Conservation (phyloP, 768 basidiomycete genomes). For the Trametes cingulata region DNA sequence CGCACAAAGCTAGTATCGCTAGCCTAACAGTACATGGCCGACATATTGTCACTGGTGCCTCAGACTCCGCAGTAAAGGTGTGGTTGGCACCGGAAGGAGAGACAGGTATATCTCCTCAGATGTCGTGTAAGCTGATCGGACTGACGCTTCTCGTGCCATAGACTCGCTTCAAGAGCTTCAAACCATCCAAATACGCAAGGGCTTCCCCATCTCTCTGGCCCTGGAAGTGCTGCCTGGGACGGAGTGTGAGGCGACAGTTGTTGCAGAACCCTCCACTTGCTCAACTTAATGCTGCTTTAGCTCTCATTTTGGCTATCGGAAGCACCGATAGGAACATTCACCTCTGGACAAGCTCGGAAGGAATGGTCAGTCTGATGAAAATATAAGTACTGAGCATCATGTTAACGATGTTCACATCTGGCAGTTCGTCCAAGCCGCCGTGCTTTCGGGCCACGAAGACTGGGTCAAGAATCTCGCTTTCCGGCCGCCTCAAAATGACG, state of each 20-base stretch:
- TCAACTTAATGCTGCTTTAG: slow-evolving; percentile 35
- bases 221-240: slow-evolving; percentile 65
- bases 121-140: no score
- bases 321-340: slow-evolving; percentile 81
- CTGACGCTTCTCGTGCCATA: neutral
- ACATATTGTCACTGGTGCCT: slow-evolving; percentile 73
- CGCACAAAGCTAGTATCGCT: slow-evolving; percentile 72
- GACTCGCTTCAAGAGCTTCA: slow-evolving; percentile 45
- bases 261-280: neutral
- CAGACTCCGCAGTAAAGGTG: slow-evolving; percentile 76
- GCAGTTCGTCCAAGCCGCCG: slow-evolving; percentile 61
- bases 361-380: slow-evolving; percentile 37
- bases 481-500: slow-evolving; percentile 34
- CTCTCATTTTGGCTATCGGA: slow-evolving; percentile 73
- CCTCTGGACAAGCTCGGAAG: slow-evolving; percentile 71
- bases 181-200: slow-evolving; percentile 61
- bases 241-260: slow-evolving; percentile 46
- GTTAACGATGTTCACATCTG: neutral
- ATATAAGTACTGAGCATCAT: neutral
- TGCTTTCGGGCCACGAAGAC: slow-evolving; percentile 87
- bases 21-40: slow-evolving; percentile 54
- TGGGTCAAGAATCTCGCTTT: slow-evolving; percentile 90
- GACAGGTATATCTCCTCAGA: slow-evolving; percentile 2
- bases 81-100: slow-evolving; percentile 49
- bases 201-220: slow-evolving; percentile 74